A percentile compares a stretch with the other conserved stretches of the same genome.
Conservation (phyloP, 352 stramenopile genomes). For the Phytophthora hibernalis region DNA sequence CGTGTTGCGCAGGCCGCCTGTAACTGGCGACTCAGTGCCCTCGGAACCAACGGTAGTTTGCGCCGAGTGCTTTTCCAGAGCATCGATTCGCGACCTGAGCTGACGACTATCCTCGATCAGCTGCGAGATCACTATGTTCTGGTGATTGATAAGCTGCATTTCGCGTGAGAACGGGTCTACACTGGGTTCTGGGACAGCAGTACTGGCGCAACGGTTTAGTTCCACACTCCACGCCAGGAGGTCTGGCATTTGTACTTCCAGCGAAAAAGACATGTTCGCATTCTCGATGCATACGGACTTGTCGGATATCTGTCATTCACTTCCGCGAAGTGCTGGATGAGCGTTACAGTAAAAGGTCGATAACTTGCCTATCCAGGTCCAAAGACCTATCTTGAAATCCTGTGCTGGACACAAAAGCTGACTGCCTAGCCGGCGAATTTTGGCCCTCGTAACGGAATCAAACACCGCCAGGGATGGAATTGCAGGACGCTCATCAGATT, state of each 20-base stretch:
- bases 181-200: not conserved
- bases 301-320: too few relatives aligned
- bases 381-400: too few relatives aligned
- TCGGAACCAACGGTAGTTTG: too few relatives aligned
- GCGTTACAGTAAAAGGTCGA: too few relatives aligned
- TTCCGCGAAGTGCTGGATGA: too few relatives aligned
- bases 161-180: not conserved
- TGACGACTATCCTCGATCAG: not conserved
- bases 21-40: not conserved
- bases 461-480: not conserved
- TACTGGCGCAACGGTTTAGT: not conserved
- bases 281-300: too few relatives aligned
- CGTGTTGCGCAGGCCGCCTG: too few relatives aligned
- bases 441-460: not conserved
- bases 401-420: constrained; percentile 3
- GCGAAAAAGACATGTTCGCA: too few relatives aligned
- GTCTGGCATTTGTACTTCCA: too few relatives aligned
- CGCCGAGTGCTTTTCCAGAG: too few relatives aligned
- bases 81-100: not conserved
- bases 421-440: not conserved
- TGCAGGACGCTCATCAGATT: not conserved
- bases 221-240: not conserved
- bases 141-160: constrained; percentile 6
- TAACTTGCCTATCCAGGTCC: too few relatives aligned
- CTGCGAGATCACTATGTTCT: constrained; percentile 6